Percentiles rank a stretch among this genome's conserved stretches.
These are phyloP conservation scores for Annulohypoxylon truncatum DNA, from an alignment of 2,329 filamentous ascomycete genomes.

Conservation along the genomic window DNA sequence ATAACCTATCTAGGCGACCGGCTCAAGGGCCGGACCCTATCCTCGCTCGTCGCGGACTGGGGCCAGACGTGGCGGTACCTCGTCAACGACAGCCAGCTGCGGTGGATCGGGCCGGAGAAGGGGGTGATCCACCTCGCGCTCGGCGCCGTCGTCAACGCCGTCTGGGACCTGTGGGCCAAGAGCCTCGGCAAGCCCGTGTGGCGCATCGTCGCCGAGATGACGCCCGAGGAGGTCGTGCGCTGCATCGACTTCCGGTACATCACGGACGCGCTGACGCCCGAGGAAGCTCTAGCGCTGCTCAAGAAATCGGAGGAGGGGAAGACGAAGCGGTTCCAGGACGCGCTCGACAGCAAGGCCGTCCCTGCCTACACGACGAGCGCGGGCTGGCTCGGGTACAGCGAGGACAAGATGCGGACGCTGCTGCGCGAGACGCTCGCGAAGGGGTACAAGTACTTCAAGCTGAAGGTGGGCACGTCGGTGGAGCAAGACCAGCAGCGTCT, in stretches of 20 bases:
- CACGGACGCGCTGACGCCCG: conserved; percentile 88
- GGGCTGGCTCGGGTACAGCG: conserved; percentile 90
- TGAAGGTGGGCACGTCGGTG: conserved; percentile 84
- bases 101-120: conserved; percentile 95
- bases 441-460: conserved; percentile 88
- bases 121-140: conserved; percentile 93
- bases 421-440: conserved; percentile 78
- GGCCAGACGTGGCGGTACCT: conserved; percentile 90
- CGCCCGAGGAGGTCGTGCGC: conserved; percentile 83
- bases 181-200: conserved; percentile 87
- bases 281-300: conserved; percentile 81
- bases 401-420: conserved; percentile 84
- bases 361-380: conserved; percentile 92
- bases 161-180: conserved; percentile 98
- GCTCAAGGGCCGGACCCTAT: conserved; percentile 79
- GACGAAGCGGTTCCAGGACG: conserved; percentile 76
- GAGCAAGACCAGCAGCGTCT: conserved; percentile 78
- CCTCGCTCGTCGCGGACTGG: conserved; percentile 82
- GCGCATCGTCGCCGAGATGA: conserved; percentile 91
- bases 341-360: conserved; percentile 78
- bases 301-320: conserved; percentile 75
- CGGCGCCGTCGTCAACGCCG: conserved; percentile 87
- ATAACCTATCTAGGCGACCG: conserved; percentile 83
- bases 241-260: conserved; percentile 97
- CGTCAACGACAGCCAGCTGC: conserved; percentile 89